Evolutionary conservation across 2,329 filamentous ascomycete genomes (phyloP), one percentile per base, ranked within the genome.

Genomic region (Fusarium subglutinans): DNA sequence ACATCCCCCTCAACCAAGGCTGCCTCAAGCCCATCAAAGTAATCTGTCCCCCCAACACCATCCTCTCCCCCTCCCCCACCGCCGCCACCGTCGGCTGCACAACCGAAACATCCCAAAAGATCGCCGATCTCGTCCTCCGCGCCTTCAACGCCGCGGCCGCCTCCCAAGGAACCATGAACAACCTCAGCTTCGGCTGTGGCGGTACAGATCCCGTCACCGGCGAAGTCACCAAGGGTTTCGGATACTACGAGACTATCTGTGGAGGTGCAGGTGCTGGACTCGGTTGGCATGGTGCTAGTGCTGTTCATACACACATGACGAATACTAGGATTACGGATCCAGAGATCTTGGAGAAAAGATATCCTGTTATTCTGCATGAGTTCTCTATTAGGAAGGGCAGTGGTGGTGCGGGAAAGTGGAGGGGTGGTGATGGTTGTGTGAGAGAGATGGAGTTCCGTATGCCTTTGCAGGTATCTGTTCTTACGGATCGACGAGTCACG

Each of bases 361-460:
- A 82, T 30, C 81, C 81, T 1, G 71, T 77, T 11, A 71, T 83
- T 22, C 69, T 83, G 0, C 78, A 79, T 12, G 76, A 79, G 53
- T 83, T 82, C 45, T 74, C 63, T 2, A 74, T 83, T 20, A 76
- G 82, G 1, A 64, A 55, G 3, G 78, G 76, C 1, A 77, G 74
- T 20, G 90, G 90, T 1, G 93, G 94, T 0, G 78, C 79, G 5
- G 94, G 94, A 0, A 87, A 89, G 79, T 90, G 93, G 76, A 82
- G 83, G 0, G 93, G 94, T n/a, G 94, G 94, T 4, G 90, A 95
- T 76, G 94, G 94, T 18, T 91, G 94, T 1, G 84, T 95, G 1
- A 83, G 94, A 1, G 94, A 96, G 69, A 94, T 96, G 67, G 94
- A 96, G 82, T 95, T 95, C 81, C 87, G 93, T 6, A 90, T 93